These are phyloP conservation scores for Claviceps quebecensis DNA, from an alignment of 2,329 filamentous ascomycete genomes.

Conservation along the genomic window DNA sequence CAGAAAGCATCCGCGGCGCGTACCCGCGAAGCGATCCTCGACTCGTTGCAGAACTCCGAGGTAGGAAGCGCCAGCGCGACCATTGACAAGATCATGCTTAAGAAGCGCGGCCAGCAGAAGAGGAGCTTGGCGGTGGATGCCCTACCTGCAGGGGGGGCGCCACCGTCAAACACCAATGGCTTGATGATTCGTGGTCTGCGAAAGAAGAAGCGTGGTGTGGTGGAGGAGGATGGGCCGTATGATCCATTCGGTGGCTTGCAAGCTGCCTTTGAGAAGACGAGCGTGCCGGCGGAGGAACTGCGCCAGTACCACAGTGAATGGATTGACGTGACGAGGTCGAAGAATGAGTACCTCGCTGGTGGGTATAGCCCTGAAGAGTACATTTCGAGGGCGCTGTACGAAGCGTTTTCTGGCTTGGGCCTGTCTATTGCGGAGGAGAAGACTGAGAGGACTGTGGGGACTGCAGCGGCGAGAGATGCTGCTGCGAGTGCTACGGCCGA, in stretches of 20 bases:
- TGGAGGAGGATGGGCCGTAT: slow-evolving; percentile 55
- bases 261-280: slow-evolving; percentile 55
- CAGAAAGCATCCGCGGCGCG: slow-evolving; percentile 51
- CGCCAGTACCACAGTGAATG: slow-evolving; percentile 62
- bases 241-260: slow-evolving; percentile 74
- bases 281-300: slow-evolving; percentile 33
- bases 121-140: slow-evolving; percentile 22
- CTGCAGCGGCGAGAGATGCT: slow-evolving; percentile 21
- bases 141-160: slow-evolving; percentile 8
- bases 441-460: slow-evolving; percentile 22
- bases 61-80: slow-evolving; percentile 44
- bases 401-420: slow-evolving; percentile 79
- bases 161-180: slow-evolving; percentile 8
- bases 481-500: slow-evolving; percentile 22
- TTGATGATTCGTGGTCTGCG: slow-evolving; percentile 71
- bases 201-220: slow-evolving; percentile 32
- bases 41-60: slow-evolving; percentile 49
- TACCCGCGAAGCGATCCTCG: slow-evolving; percentile 54
- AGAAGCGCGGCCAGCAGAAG: slow-evolving; percentile 51
- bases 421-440: slow-evolving; percentile 77
- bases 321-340: slow-evolving; percentile 51
- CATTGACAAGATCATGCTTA: slow-evolving; percentile 50
- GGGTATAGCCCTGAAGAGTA: slow-evolving; percentile 79
- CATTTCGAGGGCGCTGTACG: slow-evolving; percentile 64
- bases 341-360: slow-evolving; percentile 55